phyloP scores from a whole-genome alignment of 2,329 filamentous ascomycete genomes.

The Neofusicoccum cordaticola region DNA sequence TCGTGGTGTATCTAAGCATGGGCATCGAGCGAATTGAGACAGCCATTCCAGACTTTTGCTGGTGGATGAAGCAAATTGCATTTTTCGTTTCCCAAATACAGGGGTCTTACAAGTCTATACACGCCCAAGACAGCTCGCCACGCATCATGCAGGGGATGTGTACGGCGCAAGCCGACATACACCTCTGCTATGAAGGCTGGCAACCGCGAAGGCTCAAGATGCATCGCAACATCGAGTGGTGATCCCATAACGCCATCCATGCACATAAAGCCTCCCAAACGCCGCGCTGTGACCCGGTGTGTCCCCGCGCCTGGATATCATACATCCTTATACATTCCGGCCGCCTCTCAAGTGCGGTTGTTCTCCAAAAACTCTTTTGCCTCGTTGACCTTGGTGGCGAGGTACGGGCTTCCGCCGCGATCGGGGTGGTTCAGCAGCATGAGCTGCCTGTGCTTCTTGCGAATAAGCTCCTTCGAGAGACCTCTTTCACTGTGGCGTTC shows the following conservation, averaged over 20 bases:
- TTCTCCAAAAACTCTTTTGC: slow-evolving; percentile 96
- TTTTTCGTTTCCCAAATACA: background rate
- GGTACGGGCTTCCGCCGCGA: slow-evolving; percentile 90
- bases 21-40: too few relatives aligned
- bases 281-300: slow-evolving; percentile 19
- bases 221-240: slow-evolving; percentile 17
- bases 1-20: too few relatives aligned
- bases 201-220: background rate
- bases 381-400: slow-evolving; percentile 97
- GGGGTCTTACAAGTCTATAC: background rate
- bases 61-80: background rate
- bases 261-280: slow-evolving; percentile 17
- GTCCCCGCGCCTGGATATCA: slow-evolving; percentile 7
- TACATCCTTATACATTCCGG: background rate
- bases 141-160: background rate
- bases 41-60: background rate
- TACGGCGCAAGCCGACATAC: background rate
- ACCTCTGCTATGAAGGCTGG: background rate
- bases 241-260: slow-evolving; percentile 19
- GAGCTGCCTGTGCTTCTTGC: slow-evolving; percentile 89
- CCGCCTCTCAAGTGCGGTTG: slow-evolving; percentile 18
- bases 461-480: slow-evolving; percentile 86
- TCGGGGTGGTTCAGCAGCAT: slow-evolving; percentile 99
- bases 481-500: slow-evolving; percentile 67
- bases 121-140: background rate